Evolutionary conservation across 2,329 filamentous ascomycete genomes (phyloP), one percentile per base, ranked within the genome.

Genomic region (Ceratocystis huliohia): DNA sequence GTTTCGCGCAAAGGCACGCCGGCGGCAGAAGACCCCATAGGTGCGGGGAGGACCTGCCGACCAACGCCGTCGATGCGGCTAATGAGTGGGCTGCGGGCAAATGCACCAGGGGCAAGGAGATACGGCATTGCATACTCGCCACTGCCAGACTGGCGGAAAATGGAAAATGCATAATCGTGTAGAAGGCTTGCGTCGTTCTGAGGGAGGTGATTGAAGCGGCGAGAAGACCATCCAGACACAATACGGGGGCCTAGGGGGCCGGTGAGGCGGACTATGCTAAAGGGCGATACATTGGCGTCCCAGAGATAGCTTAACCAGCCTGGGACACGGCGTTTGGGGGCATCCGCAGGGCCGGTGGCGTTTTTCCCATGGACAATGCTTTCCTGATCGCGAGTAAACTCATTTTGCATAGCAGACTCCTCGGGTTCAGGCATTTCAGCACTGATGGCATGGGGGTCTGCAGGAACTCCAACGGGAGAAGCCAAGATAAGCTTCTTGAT

Each of bases 221-320:
- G 86, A 17, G 88, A 91, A 7, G 91, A 96, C 94, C 94, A 99
- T 67, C 91, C 92, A 0, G 91, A 96, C 0, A 96, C 91, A 45
- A 99, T 85, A 28, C 92, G 86, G 2, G 94, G 94, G 0, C 94
- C 94, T 0, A 99, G 79, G 0, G 94, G 94, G 0, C 94, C 94
- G 1, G 90, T 82, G 80, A 91, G 87, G 68, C 94, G 88, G 15
- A 99, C 85, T 62, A 99, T 79, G 70, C 87, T 93, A 75, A 99
- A 99, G 5, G 94, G 94, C 0, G 92, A 96, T 69, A 97, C 85
- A 73, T 99, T 99, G 71, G 91, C 89, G 70, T 99, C 94, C 94
- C 94, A 99, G 3, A 99, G 84, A 77, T 92, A 96, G 66, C 87
- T 86, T 22, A 97, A 79, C 92, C 93, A 96, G 75, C 87, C 86